phyloP scores from a whole-genome alignment of 2,329 filamentous ascomycete genomes.

The Bipolaris bicolor region DNA sequence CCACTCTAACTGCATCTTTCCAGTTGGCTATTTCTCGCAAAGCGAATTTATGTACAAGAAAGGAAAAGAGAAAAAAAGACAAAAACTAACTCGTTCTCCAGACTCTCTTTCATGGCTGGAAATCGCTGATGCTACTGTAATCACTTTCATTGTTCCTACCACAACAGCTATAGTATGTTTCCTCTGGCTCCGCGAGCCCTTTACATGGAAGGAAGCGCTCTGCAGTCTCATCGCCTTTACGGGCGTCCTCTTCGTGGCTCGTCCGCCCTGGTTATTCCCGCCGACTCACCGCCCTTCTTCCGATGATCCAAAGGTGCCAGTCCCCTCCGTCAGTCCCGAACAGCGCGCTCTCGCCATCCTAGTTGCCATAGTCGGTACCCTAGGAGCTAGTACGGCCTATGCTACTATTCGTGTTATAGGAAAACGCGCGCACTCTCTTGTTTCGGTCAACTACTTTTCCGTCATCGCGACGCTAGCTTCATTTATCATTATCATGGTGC shows the following conservation, averaged over 20 bases:
- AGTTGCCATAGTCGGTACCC: constrained; percentile 73
- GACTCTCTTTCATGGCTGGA: constrained; percentile 75
- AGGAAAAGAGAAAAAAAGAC: not conserved
- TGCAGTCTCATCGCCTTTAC: constrained; percentile 74
- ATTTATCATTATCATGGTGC: constrained; percentile 59
- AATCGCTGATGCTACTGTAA: constrained; percentile 82
- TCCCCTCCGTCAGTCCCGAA: constrained; percentile 55
- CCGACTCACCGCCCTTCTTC: constrained; percentile 30
- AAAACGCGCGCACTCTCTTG: constrained; percentile 69
- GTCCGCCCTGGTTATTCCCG: constrained; percentile 64
- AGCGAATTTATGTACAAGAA: not conserved
- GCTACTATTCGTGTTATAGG: constrained; percentile 80
- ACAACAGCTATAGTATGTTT: constrained; percentile 81
- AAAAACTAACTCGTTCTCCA: constrained; percentile 21
- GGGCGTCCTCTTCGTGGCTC: constrained; percentile 81
- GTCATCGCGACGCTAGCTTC: constrained; percentile 70
- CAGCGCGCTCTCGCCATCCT: constrained; percentile 72
- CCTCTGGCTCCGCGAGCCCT: constrained; percentile 73
- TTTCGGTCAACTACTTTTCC: constrained; percentile 76
- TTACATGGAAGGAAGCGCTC: constrained; percentile 75
- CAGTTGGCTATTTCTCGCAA: not conserved
- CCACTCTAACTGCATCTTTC: too few relatives aligned
- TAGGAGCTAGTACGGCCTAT: constrained; percentile 74
- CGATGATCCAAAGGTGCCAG: constrained; percentile 23
- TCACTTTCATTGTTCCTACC: constrained; percentile 81